Percentiles rank a stretch among this genome's conserved stretches.
These are phyloP conservation scores for Tricholoma sp. DNA, from an alignment of 768 basidiomycete genomes.

Conservation along the genomic window DNA sequence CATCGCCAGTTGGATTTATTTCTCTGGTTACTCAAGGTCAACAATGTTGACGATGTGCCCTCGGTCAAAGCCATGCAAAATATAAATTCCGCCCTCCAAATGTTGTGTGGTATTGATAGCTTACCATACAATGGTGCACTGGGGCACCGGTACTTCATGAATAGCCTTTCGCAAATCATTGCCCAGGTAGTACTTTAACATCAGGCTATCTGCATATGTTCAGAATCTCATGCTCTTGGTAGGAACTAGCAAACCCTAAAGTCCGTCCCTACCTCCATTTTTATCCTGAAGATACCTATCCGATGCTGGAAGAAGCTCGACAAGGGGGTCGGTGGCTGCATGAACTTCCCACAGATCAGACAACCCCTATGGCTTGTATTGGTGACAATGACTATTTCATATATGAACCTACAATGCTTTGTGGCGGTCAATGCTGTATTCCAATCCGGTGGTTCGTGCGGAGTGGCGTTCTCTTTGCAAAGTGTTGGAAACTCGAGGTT, in stretches of 20 bases:
- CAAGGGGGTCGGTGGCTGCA: conserved; percentile 22
- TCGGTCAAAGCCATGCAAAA: not conserved
- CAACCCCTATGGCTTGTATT: not conserved
- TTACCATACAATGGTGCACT: conserved; percentile 24
- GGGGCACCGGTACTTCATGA: conserved; percentile 28
- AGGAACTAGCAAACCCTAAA: conserved; percentile 36
- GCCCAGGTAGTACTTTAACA: conserved; percentile 20
- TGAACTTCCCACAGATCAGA: conserved; percentile 14
- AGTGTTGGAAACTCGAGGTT: not conserved
- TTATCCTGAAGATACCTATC: conserved; percentile 30
- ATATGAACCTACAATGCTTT: not conserved
- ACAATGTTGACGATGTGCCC: not conserved
- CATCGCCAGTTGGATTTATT: not conserved
- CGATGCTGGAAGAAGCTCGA: conserved; percentile 12
- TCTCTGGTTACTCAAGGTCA: not conserved
- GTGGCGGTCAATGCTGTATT: not conserved
- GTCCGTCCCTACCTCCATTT: conserved; percentile 25
- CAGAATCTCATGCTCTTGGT: not conserved
- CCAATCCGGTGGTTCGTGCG: not conserved
- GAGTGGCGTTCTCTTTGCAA: not conserved
- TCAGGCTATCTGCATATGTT: not conserved
- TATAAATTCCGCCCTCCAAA: not conserved
- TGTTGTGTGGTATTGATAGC: conserved; percentile 23
- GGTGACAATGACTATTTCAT: not conserved
- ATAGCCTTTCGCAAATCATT: conserved; percentile 24